Evolutionary conservation across 352 stramenopile genomes (phyloP).

Genomic region (Lagenidium giganteum): DNA sequence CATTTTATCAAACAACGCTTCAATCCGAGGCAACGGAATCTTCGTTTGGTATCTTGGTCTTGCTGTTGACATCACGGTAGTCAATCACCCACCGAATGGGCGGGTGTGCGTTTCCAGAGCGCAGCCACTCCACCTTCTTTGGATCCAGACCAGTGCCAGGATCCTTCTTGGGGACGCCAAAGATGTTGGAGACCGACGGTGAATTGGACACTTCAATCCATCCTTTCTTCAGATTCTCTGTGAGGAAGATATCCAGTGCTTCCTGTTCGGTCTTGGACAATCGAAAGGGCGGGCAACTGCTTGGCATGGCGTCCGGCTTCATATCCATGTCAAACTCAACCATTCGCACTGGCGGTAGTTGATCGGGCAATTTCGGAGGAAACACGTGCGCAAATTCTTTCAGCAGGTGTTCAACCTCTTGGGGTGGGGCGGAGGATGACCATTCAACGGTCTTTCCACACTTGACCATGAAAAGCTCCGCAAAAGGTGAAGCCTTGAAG

Average conservation of each 20-base stretch:
- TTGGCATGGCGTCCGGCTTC: constrained; percentile 12
- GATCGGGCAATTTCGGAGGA: constrained; percentile 5
- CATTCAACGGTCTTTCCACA: background rate
- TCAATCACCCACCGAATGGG: constrained; percentile 15
- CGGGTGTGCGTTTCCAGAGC: background rate
- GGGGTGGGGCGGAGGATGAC: background rate
- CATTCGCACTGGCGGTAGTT: background rate
- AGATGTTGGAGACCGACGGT: constrained; percentile 19
- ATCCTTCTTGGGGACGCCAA: constrained; percentile 21
- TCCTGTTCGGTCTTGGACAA: constrained; percentile 12
- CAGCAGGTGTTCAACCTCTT: background rate
- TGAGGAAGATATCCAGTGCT: constrained; percentile 2
- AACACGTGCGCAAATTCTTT: constrained; percentile 6
- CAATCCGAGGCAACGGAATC: constrained; percentile 19
- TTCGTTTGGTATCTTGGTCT: constrained; percentile 14
- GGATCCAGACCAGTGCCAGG: constrained; percentile 5
- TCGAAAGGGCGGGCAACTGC: constrained; percentile 6
- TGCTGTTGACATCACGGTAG: constrained; percentile 15
- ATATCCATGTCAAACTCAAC: constrained; percentile 13
- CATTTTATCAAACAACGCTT: constrained; percentile 19
- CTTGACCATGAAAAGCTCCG: constrained; percentile 6
- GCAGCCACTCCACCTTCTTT: constrained; percentile 8
- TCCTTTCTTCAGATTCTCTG: constrained; percentile 6
- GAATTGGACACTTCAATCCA: constrained; percentile 10
- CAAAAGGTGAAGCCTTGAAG: background rate